phyloP scores from a whole-genome alignment of 169 alveolate genomes.

The Theileria orientalis region DNA sequence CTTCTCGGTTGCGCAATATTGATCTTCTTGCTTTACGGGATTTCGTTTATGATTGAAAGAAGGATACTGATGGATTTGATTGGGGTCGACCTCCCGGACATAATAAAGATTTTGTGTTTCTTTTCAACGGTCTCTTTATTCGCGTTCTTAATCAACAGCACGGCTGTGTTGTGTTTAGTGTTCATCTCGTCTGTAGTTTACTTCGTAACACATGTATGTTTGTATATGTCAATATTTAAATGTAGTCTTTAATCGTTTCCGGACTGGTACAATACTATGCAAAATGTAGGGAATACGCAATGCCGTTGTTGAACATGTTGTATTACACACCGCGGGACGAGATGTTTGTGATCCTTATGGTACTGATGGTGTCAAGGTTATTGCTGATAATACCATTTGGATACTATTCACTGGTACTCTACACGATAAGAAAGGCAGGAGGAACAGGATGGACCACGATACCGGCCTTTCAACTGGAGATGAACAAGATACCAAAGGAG shows the following conservation, averaged over 20 bases:
- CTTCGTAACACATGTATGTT: constrained; percentile 43
- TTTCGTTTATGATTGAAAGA: constrained; percentile 37
- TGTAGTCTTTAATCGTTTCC: constrained; percentile 21
- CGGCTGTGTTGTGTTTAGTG: constrained; percentile 21
- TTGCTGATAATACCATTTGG: constrained; percentile 24
- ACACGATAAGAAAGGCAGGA: constrained; percentile 22
- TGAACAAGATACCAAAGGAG: not conserved
- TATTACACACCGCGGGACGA: not conserved
- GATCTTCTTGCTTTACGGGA: constrained; percentile 5
- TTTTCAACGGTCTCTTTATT: constrained; percentile 19
- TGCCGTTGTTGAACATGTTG: constrained; percentile 9
- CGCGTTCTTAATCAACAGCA: constrained; percentile 19
- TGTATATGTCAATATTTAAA: not conserved
- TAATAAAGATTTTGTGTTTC: constrained; percentile 21
- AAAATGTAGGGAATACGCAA: not conserved
- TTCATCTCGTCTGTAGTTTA: constrained; percentile 7
- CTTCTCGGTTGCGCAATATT: not conserved
- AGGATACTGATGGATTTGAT: constrained; percentile 9
- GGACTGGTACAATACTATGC: constrained; percentile 6
- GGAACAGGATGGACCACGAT: constrained; percentile 48
- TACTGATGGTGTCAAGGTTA: constrained; percentile 10
- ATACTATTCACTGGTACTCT: constrained; percentile 41
- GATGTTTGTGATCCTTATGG: not conserved
- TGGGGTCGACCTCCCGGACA: constrained; percentile 36
- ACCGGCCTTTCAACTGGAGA: constrained; percentile 35